Evolutionary conservation across 2,329 filamentous ascomycete species (phyloP).

Genomic region (Curvularia verruculosa): DNA sequence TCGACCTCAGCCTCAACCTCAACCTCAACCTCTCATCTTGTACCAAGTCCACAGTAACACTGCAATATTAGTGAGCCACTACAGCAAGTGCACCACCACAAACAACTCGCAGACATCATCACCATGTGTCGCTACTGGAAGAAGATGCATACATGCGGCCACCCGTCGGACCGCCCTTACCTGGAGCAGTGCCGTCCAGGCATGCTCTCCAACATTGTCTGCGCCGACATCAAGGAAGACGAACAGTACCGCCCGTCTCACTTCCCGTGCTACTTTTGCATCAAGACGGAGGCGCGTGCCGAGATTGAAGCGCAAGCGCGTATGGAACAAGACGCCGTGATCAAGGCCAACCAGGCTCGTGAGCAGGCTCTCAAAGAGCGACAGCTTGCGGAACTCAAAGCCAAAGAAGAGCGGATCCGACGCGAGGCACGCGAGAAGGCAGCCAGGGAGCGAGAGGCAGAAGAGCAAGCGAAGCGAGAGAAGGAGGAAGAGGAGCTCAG

Average conservation of each 20-base stretch:
- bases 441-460: constrained; percentile 26
- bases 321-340: constrained; percentile 8
- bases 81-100: background rate
- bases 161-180: constrained; percentile 28
- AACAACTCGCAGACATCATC: background rate
- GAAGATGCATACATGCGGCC: constrained; percentile 31
- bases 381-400: constrained; percentile 17
- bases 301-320: constrained; percentile 18
- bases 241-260: constrained; percentile 19
- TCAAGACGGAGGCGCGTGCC: constrained; percentile 20
- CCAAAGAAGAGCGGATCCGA: constrained; percentile 30
- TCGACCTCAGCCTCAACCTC: no score
- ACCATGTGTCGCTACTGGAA: constrained; percentile 37
- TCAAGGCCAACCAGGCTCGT: constrained; percentile 18
- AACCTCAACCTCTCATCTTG: background rate
- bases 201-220: constrained; percentile 29
- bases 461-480: constrained; percentile 17
- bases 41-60: background rate
- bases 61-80: background rate
- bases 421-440: constrained; percentile 32
- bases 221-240: constrained; percentile 23
- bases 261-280: constrained; percentile 35
- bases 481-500: constrained; percentile 24
- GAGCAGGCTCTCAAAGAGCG: constrained; percentile 17
- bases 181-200: constrained; percentile 33